Conservation (phyloP, 768 basidiomycete genomes). For the Tylopilus felleus region DNA sequence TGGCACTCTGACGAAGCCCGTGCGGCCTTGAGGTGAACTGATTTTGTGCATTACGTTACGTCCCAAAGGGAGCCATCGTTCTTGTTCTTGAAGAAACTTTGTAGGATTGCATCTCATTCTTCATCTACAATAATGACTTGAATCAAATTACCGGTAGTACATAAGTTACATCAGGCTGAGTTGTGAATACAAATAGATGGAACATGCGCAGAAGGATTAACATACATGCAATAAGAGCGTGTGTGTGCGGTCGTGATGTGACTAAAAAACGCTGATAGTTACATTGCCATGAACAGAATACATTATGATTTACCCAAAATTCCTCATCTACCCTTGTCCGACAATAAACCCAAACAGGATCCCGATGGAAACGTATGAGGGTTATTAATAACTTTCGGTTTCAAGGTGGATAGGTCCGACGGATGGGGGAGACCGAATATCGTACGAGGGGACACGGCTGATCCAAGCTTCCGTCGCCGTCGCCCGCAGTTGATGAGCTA, state of each 20-base stretch:
- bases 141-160: neutral
- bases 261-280: constrained; percentile 3
- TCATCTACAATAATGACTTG: neutral
- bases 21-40: too few relatives aligned
- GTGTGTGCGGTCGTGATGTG: neutral
- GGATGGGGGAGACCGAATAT: neutral
- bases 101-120: too few relatives aligned
- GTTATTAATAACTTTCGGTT: constrained; percentile 8
- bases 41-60: too few relatives aligned
- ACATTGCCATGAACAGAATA: constrained; percentile 1
- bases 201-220: neutral
- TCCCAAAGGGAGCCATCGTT: too few relatives aligned
- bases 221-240: constrained; percentile 11
- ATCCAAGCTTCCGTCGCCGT: constrained; percentile 72
- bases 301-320: neutral
- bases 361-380: neutral
- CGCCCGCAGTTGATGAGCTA: constrained; percentile 48
- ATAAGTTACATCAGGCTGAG: constrained; percentile 6
- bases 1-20: too few relatives aligned
- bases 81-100: too few relatives aligned
- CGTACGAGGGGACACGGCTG: constrained; percentile 10
- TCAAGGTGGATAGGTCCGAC: constrained; percentile 24
- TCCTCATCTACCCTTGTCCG: neutral
- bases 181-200: constrained; percentile 6
- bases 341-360: neutral